These are phyloP conservation scores for Fusarium denticulatum DNA, from an alignment of 2,329 filamentous ascomycete species.

Conservation along the genomic window DNA sequence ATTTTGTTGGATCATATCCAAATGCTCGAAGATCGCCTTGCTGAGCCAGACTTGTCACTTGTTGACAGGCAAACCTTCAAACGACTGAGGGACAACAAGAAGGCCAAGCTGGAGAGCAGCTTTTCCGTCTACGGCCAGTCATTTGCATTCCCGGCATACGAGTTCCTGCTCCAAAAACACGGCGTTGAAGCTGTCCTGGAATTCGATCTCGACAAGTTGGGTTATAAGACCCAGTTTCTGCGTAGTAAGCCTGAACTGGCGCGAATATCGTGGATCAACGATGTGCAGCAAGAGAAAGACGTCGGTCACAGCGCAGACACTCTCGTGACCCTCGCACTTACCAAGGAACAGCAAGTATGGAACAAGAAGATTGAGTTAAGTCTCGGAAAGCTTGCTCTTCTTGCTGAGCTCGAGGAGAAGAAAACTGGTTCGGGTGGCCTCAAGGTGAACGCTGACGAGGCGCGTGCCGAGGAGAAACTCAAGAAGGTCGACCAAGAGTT, in stretches of 20 bases:
- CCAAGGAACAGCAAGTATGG: slow-evolving; percentile 84
- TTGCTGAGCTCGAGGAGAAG: slow-evolving; percentile 67
- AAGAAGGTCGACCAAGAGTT: slow-evolving; percentile 70
- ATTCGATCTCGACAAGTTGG: slow-evolving; percentile 73
- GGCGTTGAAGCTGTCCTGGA: slow-evolving; percentile 75
- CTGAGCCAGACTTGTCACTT: slow-evolving; percentile 42
- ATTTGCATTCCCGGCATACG: slow-evolving; percentile 82
- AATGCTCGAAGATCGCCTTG: slow-evolving; percentile 45
- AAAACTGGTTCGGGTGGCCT: slow-evolving; percentile 48
- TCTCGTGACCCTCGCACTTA: slow-evolving; percentile 74
- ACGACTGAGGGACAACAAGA: slow-evolving; percentile 53
- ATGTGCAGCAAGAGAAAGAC: slow-evolving; percentile 80
- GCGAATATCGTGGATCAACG: slow-evolving; percentile 94
- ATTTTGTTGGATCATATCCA: slow-evolving; percentile 65
- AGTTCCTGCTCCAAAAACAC: slow-evolving; percentile 75
- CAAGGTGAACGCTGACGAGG: slow-evolving; percentile 50
- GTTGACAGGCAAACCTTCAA: slow-evolving; percentile 46
- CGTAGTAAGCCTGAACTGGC: slow-evolving; percentile 75
- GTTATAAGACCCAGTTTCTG: slow-evolving; percentile 82
- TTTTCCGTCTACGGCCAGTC: slow-evolving; percentile 72
- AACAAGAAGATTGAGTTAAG: slow-evolving; percentile 93
- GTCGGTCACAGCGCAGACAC: slow-evolving; percentile 77
- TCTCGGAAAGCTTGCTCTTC: slow-evolving; percentile 81
- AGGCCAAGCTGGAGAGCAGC: slow-evolving; percentile 59
- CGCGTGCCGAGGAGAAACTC: slow-evolving; percentile 55